Evolutionary conservation across 371 early-diverging fungal species (phyloP).

Genomic region (Mucor circinelloides): DNA sequence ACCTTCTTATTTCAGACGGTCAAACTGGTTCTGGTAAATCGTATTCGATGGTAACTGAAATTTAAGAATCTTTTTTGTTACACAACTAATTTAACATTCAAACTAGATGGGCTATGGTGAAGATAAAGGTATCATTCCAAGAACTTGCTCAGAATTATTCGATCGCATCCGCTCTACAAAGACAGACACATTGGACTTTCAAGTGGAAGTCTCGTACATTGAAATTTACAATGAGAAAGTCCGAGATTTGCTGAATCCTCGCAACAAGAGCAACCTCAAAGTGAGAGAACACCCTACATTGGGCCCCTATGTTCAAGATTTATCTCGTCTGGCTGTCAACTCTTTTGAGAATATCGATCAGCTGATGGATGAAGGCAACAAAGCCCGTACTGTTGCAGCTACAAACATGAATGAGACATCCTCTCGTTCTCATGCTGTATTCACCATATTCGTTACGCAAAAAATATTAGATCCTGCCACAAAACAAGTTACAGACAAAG

Average conservation of each 20-base stretch:
- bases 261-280: conserved; percentile 71
- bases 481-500: conserved; percentile 67
- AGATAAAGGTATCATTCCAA: conserved; percentile 83
- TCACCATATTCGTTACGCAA: conserved; percentile 81
- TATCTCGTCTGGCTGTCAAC: conserved; percentile 77
- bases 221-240: conserved; percentile 88
- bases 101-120: conserved; percentile 66
- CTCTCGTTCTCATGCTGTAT: conserved; percentile 93
- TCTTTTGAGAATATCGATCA: conserved; percentile 75
- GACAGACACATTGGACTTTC: conserved; percentile 52
- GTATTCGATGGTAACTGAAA: conserved; percentile 70
- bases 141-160: conserved; percentile 79
- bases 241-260: conserved; percentile 84
- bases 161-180: conserved; percentile 51
- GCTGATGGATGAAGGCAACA: conserved; percentile 87
- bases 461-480: conserved; percentile 54
- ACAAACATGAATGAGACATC: conserved; percentile 97
- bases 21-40: conserved; percentile 86
- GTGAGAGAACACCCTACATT: conserved; percentile 87
- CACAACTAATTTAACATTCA: conserved; percentile 3
- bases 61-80: not conserved
- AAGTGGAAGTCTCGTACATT: conserved; percentile 84
- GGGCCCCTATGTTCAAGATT: conserved; percentile 90
- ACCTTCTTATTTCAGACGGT: conserved; percentile 59
- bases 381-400: conserved; percentile 86